These are phyloP conservation scores for Pseudonitzschia pungens DNA, from an alignment of 108 stramenopile genomes.

Conservation along the genomic window DNA sequence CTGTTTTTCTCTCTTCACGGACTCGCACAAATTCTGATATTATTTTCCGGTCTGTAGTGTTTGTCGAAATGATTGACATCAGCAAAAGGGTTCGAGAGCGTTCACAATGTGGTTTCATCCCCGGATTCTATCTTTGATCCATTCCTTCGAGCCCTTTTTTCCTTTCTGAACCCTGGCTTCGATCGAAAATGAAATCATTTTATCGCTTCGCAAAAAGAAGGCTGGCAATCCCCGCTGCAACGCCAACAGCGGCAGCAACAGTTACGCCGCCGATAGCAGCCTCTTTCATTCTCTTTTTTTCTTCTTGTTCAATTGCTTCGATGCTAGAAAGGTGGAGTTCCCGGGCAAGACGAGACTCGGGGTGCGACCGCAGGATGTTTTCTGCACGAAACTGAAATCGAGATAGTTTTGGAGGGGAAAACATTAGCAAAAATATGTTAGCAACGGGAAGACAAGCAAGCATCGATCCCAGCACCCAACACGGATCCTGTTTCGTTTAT, in stretches of 20 bases:
- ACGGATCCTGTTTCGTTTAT: too few species aligned
- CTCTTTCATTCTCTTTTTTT: slow-evolving; percentile 59
- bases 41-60: too few species aligned
- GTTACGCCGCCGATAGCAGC: slow-evolving; percentile 71
- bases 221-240: slow-evolving; percentile 47
- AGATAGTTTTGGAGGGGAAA: not conserved
- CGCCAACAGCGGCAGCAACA: slow-evolving; percentile 71
- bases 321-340: slow-evolving; percentile 80
- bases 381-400: slow-evolving; percentile 55
- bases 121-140: too few species aligned
- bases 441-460: not conserved
- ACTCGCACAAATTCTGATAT: too few species aligned
- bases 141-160: not conserved
- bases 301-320: slow-evolving; percentile 63
- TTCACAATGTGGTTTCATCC: too few species aligned
- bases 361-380: slow-evolving; percentile 69
- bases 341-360: slow-evolving; percentile 62
- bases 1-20: too few species aligned
- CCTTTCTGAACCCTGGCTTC: not conserved
- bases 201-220: slow-evolving; percentile 41
- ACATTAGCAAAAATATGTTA: not conserved
- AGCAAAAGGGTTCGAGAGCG: too few species aligned
- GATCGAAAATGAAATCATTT: not conserved
- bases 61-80: too few species aligned
- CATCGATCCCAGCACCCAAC: not conserved